phyloP scores from a whole-genome alignment of 768 basidiomycete species.

The Russula vinacea region DNA sequence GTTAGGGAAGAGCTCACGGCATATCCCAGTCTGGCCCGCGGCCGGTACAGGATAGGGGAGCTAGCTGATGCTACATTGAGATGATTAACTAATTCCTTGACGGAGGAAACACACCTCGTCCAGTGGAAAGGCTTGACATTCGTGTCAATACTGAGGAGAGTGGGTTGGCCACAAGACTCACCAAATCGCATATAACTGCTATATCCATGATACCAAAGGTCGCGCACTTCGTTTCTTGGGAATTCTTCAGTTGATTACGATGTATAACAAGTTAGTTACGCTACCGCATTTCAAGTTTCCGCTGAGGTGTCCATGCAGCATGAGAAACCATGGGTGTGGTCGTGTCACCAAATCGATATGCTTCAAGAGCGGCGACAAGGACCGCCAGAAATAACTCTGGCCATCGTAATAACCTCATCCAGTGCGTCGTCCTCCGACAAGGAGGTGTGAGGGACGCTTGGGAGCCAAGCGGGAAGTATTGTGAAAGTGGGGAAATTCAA shows the following conservation, averaged over 20 bases:
- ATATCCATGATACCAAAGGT: conserved; percentile 90
- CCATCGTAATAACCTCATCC: conserved; percentile 49
- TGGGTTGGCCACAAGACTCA: conserved; percentile 36
- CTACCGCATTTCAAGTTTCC: conserved; percentile 58
- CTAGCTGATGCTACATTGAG: conserved; percentile 50
- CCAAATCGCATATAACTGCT: conserved; percentile 84
- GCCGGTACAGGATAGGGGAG: conserved; percentile 81
- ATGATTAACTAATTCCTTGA: conserved; percentile 18
- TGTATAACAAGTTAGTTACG: conserved; percentile 5
- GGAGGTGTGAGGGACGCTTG: conserved; percentile 15
- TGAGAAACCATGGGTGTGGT: conserved; percentile 15
- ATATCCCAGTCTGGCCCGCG: conserved; percentile 84
- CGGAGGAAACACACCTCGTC: conserved; percentile 58
- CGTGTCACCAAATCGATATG: conserved; percentile 24
- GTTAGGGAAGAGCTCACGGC: conserved; percentile 51
- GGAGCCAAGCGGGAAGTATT: neutral
- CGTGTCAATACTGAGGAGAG: conserved; percentile 17
- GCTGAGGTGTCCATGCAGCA: conserved; percentile 52
- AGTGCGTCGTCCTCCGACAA: conserved; percentile 25
- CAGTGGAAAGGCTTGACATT: conserved; percentile 66
- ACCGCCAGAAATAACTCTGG: conserved; percentile 46
- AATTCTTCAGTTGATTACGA: neutral
- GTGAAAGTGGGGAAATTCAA: neutral
- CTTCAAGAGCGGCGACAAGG: conserved; percentile 42
- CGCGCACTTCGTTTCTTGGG: conserved; percentile 62